Conservation (phyloP, 805 yeast species). For the Saturnispora galanensis region DNA sequence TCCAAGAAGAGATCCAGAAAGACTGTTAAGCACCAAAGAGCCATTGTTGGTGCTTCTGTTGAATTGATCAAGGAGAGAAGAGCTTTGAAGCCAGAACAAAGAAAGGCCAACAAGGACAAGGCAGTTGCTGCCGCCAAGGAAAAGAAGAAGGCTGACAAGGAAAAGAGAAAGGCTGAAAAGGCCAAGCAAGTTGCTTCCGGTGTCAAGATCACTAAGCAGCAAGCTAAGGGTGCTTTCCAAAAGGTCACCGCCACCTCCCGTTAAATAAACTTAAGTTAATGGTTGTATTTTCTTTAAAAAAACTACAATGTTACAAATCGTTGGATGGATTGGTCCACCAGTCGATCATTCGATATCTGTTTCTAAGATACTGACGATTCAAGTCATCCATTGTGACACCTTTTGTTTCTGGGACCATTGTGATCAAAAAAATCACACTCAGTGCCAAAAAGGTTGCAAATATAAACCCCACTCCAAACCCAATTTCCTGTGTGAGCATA, state of each 20-base stretch:
- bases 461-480: constrained; percentile 58
- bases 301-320: neutral
- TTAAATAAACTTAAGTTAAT: constrained; percentile 35
- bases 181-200: constrained; percentile 72
- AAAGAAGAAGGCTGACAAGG: constrained; percentile 85
- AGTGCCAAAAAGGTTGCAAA: constrained; percentile 25
- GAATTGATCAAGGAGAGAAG: constrained; percentile 98
- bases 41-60: constrained; percentile 98
- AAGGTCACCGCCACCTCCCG: constrained; percentile 96
- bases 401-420: constrained; percentile 28
- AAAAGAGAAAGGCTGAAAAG: constrained; percentile 90
- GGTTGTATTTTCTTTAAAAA: constrained; percentile 5
- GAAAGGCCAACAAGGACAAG: constrained; percentile 95
- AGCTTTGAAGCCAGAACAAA: constrained; percentile 88
- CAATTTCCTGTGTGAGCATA: constrained; percentile 47
- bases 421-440: constrained; percentile 20
- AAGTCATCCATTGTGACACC: constrained; percentile 16
- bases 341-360: neutral
- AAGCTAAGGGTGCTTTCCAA: constrained; percentile 96
- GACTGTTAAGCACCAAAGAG: constrained; percentile 98
- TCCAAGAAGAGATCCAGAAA: constrained; percentile 95
- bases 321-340: neutral
- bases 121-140: constrained; percentile 77
- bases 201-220: constrained; percentile 87
- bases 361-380: constrained; percentile 17